These are phyloP conservation scores for Gastrodia elata DNA, from an alignment of 106 monocot species.

Conservation along the genomic window DNA sequence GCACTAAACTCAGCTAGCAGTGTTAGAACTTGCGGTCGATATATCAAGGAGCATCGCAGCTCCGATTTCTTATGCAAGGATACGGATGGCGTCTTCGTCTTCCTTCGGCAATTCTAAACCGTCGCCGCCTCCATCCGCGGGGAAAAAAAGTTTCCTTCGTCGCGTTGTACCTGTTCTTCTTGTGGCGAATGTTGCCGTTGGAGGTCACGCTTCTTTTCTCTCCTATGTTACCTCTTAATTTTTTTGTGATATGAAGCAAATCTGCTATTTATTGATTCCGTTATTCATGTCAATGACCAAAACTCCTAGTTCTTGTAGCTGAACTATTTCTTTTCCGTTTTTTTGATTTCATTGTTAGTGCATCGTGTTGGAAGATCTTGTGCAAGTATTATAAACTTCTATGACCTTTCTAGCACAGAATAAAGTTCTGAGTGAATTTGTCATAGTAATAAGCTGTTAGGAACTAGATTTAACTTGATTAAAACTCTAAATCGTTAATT, in stretches of 20 bases:
- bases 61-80: background rate
- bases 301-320: background rate
- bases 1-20: too few relatives aligned
- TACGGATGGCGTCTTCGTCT: background rate
- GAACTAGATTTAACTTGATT: too few relatives aligned
- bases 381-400: background rate
- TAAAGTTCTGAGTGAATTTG: too few relatives aligned
- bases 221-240: background rate
- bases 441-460: too few relatives aligned
- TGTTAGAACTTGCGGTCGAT: too few relatives aligned
- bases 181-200: constrained; percentile 5
- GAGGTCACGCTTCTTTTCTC: background rate
- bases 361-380: background rate
- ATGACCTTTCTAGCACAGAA: background rate
- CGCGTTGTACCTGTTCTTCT: constrained; percentile 4
- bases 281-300: background rate
- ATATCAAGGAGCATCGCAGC: too few relatives aligned
- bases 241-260: background rate
- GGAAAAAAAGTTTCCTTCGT: constrained; percentile 7
- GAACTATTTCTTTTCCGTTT: background rate
- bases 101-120: background rate
- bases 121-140: background rate
- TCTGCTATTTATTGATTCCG: background rate
- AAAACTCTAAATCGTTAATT: too few relatives aligned
- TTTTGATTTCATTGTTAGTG: background rate